phyloP scores from a whole-genome alignment of 2,329 filamentous ascomycete genomes.

The Sporothrix schenckii region DNA sequence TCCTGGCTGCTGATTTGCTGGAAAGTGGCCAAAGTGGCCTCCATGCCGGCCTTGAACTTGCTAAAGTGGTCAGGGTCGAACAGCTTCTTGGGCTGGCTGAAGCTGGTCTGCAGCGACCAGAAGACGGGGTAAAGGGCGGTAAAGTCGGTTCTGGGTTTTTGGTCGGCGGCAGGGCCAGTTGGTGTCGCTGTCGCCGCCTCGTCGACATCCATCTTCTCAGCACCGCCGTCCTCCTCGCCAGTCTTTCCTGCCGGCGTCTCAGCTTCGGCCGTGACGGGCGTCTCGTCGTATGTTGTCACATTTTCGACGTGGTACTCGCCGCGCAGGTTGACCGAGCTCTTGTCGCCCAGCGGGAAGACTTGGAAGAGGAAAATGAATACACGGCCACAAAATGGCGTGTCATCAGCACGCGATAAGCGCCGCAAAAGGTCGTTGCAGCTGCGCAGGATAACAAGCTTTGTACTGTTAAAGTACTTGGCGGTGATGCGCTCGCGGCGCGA shows the following conservation, averaged over 20 bases:
- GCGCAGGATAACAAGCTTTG: conserved; percentile 85
- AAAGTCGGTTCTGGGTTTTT: conserved; percentile 49
- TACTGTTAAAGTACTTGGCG: conserved; percentile 76
- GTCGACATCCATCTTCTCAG: conserved; percentile 35
- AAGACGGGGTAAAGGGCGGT: conserved; percentile 80
- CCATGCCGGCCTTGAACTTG: conserved; percentile 79
- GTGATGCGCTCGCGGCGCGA: conserved; percentile 88
- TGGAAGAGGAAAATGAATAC: conserved; percentile 99
- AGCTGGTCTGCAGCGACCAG: conserved; percentile 89
- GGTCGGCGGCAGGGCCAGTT: conserved; percentile 47
- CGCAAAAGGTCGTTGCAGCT: conserved; percentile 95
- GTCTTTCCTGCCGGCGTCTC: conserved; percentile 28
- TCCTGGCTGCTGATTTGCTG: conserved; percentile 55
- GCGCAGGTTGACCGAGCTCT: conserved; percentile 93
- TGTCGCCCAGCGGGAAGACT: conserved; percentile 93
- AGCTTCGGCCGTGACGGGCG: conserved; percentile 39
- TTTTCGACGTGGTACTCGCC: conserved; percentile 97
- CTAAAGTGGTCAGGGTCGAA: conserved; percentile 73
- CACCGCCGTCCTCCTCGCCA: conserved; percentile 36
- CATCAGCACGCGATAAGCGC: conserved; percentile 89
- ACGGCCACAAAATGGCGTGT: conserved; percentile 94
- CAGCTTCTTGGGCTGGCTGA: conserved; percentile 83
- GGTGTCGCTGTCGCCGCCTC: conserved; percentile 40
- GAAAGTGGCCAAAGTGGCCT: conserved; percentile 64
- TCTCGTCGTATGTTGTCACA: conserved; percentile 78